A percentile compares a stretch with the other conserved stretches of the same genome.
These are phyloP conservation scores for Fusarium heterosporum DNA, from an alignment of 2,329 filamentous ascomycete genomes.

Conservation along the genomic window DNA sequence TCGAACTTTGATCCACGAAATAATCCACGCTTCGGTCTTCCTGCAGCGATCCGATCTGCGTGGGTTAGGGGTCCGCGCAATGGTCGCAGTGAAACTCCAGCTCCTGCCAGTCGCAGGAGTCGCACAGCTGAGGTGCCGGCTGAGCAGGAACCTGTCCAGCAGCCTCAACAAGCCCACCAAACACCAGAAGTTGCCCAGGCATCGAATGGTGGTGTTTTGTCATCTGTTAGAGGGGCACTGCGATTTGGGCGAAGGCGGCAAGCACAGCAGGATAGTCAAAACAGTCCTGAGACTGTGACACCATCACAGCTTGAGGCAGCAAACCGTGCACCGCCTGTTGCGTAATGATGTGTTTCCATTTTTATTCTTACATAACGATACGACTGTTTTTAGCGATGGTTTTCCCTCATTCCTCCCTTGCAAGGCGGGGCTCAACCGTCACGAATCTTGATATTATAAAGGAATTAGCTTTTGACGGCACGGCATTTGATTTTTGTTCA, in stretches of 20 bases:
- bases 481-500: constrained; percentile 41
- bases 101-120: constrained; percentile 22
- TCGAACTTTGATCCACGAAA: constrained; percentile 52
- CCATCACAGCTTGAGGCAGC: constrained; percentile 63
- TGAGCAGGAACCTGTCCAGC: constrained; percentile 25
- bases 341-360: constrained; percentile 27
- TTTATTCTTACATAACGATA: constrained; percentile 39
- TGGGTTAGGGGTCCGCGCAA: constrained; percentile 51
- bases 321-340: constrained; percentile 44
- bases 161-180: constrained; percentile 21
- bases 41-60: constrained; percentile 55
- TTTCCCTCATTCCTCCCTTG: constrained; percentile 47
- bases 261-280: constrained; percentile 21
- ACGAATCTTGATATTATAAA: constrained; percentile 45
- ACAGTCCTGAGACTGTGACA: constrained; percentile 49
- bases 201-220: constrained; percentile 44
- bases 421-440: constrained; percentile 42
- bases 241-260: constrained; percentile 49
- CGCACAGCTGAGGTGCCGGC: constrained; percentile 21
- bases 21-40: constrained; percentile 62
- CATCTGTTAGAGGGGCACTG: constrained; percentile 51
- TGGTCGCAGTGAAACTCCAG: constrained; percentile 2
- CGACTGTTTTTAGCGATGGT: constrained; percentile 46
- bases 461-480: constrained; percentile 47
- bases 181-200: constrained; percentile 25